A percentile compares a stretch with the other conserved stretches of the same genome.
These are phyloP conservation scores for Malania oleifera DNA, from an alignment of 164 flowering plant genomes.

Conservation along the genomic window DNA sequence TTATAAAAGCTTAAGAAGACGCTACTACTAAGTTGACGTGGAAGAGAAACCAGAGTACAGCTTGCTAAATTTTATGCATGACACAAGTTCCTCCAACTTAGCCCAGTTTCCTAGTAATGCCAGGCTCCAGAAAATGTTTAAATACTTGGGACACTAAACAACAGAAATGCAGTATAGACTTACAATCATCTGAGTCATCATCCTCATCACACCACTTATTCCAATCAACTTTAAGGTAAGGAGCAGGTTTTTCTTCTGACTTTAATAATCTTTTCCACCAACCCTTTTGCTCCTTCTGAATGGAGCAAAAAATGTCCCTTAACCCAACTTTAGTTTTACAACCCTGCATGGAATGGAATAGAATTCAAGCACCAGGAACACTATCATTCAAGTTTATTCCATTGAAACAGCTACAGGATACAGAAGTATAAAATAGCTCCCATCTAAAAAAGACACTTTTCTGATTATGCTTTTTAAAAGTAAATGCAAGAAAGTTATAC, in stretches of 20 bases:
- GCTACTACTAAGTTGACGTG: no score
- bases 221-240: conserved; percentile 94
- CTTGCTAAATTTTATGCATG: neutral
- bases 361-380: no score
- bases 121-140: neutral
- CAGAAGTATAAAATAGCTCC: no score
- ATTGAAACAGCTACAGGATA: no score
- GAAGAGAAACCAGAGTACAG: no score
- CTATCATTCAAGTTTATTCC: no score
- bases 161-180: conserved; percentile 20
- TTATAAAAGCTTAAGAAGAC: conserved; percentile 6
- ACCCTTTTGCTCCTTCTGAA: conserved; percentile 66
- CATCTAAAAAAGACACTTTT: no score
- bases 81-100: neutral
- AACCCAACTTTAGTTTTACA: conserved; percentile 61
- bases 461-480: no score
- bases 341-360: no score
- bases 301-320: conserved; percentile 65
- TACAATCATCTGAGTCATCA: conserved; percentile 54
- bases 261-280: conserved; percentile 87
- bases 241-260: conserved; percentile 78
- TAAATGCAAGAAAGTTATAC: no score
- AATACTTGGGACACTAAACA: neutral
- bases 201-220: conserved; percentile 95
- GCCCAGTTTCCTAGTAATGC: neutral